Conservation (phyloP, 208 protist species). For the Crithidia mellificae region DNA sequence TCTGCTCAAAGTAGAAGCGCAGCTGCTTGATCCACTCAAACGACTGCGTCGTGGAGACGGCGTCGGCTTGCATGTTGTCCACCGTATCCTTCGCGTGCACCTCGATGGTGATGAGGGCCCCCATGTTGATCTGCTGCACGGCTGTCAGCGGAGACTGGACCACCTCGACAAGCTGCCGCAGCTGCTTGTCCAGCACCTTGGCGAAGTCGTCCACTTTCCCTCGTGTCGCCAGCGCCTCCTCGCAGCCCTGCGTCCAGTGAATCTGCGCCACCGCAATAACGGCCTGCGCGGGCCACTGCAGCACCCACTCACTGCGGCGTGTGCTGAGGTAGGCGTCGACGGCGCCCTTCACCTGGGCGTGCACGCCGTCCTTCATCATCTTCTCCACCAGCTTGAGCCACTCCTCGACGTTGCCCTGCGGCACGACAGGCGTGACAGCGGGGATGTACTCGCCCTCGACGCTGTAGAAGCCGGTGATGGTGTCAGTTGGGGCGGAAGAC, state of each 20-base stretch:
- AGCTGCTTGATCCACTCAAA: constrained; percentile 98
- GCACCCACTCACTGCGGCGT: constrained; percentile 85
- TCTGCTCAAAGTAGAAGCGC: constrained; percentile 95
- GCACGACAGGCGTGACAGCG: constrained; percentile 80
- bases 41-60: constrained; percentile 68
- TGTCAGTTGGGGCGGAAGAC: constrained; percentile 15
- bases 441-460: constrained; percentile 93
- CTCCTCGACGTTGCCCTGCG: constrained; percentile 95
- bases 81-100: constrained; percentile 97
- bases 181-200: constrained; percentile 71
- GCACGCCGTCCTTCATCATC: constrained; percentile 92
- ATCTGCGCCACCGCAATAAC: constrained; percentile 93
- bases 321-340: constrained; percentile 70
- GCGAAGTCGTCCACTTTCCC: constrained; percentile 70
- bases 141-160: constrained; percentile 89
- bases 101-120: constrained; percentile 97
- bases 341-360: constrained; percentile 71
- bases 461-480: constrained; percentile 93
- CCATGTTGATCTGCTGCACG: constrained; percentile 92
- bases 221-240: constrained; percentile 77
- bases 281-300: constrained; percentile 91
- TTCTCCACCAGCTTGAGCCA: constrained; percentile 96
- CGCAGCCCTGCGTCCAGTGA: constrained; percentile 95
- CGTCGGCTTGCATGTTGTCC: constrained; percentile 64
- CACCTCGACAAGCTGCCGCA: constrained; percentile 90